Percentiles rank a stretch among this genome's conserved stretches.
These are phyloP conservation scores for Albifimbria verrucaria DNA, from an alignment of 2,329 filamentous ascomycete species.

Conservation along the genomic window DNA sequence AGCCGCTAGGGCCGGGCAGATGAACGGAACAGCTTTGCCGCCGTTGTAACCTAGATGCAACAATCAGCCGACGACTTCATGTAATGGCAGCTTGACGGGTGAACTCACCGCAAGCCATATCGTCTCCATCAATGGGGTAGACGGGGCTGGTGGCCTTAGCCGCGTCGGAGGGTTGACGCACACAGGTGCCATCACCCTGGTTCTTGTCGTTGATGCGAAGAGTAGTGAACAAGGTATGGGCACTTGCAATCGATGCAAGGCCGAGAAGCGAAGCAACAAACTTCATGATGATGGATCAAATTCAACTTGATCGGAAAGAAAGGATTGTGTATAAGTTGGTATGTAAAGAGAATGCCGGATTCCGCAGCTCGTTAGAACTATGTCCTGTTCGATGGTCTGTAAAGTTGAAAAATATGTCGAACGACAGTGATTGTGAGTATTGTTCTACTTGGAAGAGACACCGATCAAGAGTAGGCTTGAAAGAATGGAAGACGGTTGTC, in stretches of 20 bases:
- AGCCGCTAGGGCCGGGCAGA: conserved; percentile 48
- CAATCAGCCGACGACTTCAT: conserved; percentile 7
- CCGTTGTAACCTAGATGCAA: conserved; percentile 38
- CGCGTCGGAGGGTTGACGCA: conserved; percentile 60
- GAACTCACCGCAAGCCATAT: conserved; percentile 69
- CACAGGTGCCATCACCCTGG: conserved; percentile 69
- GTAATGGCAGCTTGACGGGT: neutral
- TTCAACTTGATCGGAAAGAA: no score
- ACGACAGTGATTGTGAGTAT: no score
- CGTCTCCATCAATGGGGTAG: conserved; percentile 50
- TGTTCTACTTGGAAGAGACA: no score
- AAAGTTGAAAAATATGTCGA: no score
- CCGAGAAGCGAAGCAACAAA: conserved; percentile 26
- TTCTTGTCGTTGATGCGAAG: conserved; percentile 58
- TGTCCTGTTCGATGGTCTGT: no score
- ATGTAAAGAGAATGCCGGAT: neutral
- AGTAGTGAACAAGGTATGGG: conserved; percentile 63
- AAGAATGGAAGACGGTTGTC: no score
- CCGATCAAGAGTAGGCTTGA: no score
- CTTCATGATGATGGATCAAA: conserved; percentile 38
- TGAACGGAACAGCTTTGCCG: conserved; percentile 40
- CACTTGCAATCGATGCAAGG: conserved; percentile 36
- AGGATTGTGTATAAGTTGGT: conserved; percentile 4
- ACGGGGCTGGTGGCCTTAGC: conserved; percentile 56
- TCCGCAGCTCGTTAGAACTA: no score